These are phyloP conservation scores for Tuber calosporum DNA, from an alignment of 495 filamentous ascomycete species.

Conservation along the genomic window DNA sequence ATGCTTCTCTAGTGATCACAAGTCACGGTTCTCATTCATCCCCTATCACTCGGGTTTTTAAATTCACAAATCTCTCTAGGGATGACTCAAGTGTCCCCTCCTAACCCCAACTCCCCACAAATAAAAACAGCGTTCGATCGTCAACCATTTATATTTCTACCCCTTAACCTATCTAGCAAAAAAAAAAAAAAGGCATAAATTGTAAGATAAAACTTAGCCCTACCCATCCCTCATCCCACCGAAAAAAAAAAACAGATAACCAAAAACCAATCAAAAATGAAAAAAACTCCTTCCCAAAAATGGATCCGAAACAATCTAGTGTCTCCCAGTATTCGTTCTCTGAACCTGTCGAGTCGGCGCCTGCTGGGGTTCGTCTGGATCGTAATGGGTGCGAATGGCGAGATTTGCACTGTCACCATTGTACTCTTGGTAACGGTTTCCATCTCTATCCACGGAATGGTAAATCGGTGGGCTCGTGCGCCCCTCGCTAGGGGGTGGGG, in stretches of 20 bases:
- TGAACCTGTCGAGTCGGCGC: not conserved
- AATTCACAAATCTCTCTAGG: not conserved
- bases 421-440: not conserved
- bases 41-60: not conserved
- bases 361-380: not conserved
- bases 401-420: not conserved
- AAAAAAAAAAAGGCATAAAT: not conserved
- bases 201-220: not conserved
- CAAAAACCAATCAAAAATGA: slow-evolving; percentile 1
- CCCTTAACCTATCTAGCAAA: not conserved
- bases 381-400: not conserved
- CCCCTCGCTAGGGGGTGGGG: not conserved
- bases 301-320: not conserved
- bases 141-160: not conserved
- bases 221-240: not conserved
- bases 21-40: not conserved
- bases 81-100: not conserved
- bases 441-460: not conserved
- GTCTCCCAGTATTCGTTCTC: not conserved
- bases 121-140: not conserved
- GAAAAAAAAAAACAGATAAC: not conserved
- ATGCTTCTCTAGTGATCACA: not conserved
- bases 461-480: not conserved
- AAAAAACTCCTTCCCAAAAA: slow-evolving; percentile 2
- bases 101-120: not conserved